Base-by-base conservation (phyloP, 139 green algal species). In the Nannochloris sp. region DNA sequence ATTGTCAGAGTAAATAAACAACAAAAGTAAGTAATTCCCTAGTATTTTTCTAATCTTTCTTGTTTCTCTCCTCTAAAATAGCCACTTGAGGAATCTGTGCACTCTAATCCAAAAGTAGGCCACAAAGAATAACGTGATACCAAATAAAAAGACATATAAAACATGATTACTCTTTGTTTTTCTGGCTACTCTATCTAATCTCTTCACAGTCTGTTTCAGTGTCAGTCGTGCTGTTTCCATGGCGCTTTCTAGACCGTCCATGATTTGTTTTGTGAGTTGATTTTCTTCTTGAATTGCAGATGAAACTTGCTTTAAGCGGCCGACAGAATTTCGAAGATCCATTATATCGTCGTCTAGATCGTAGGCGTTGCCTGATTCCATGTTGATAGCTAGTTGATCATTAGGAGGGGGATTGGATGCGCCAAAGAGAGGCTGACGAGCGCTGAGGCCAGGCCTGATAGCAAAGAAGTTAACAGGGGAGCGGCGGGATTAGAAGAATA, bases 71-170 rank as follows among this genome's bases (percentile, higher is more conserved):
- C n/a, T 4, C 13, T 48, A 64, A 25, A 65, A 65, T 19, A 65
- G 23, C 59, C 39, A 57, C 39, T 14, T 15, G 5, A 65, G 59
- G 37, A 65, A 57, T 23, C 24, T 54, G 8, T 35, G 15, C 12
- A 65, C 34, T 54, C 29, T 65, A 10, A 36, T 65, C 59, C 59
- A 65, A 36, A 54, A 54, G 32, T 65, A 65, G 14, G 34, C 59
- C 25, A 13, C 30, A 34, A 65, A 65, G 59, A 65, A 65, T 25
- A 65, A 33, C 24, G 59, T 33, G 4, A 65, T 30, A 19, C 34
- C 59, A 65, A 65, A 65, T 9, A 65, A 33, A 19, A 54, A 55
- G 10, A 65, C 34, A 55, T 65, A 65, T 24, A 65, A 14, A n/a
- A 65, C 34, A 54, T 65, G 59, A 37, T 65, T 65, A 9, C 32